Evolutionary conservation across 2,329 filamentous ascomycete species (phyloP), one percentile per base, ranked within the genome.

Genomic region (Verruconis gallopava): DNA sequence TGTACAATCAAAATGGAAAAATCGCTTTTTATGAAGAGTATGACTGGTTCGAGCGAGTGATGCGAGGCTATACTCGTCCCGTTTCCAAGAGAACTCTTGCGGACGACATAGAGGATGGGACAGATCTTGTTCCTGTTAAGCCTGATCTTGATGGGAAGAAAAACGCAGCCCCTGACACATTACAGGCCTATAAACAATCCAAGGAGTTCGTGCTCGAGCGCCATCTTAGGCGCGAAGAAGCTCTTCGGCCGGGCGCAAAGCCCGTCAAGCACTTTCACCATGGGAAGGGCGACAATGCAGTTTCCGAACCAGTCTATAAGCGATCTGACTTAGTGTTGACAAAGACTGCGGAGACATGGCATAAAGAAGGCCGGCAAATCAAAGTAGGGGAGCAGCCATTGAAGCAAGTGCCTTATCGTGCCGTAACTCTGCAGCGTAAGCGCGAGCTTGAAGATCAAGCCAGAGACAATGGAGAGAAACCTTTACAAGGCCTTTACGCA

Each of bases 321-420:
- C 78, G 89, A 22, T 72, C 74, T 41, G 88, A 96, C 49, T 77
- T 96, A 0, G 76, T 88, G 2, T 70, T 73, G 30, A 93, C 93
- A 57, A 88, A 94, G 59, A 93, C 85, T 20, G 81, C 83, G 1
- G 91, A 98, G 57, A 94, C 85, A 1, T 98, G 91, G 91, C 91
- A 96, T 57, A 95, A 95, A 57, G 89, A 95, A 66, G 91, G 91
- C 0, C 75, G 89, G 9, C 80, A 78, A 19, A 77, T 91, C 3
- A 71, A 74, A 19, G 55, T 68, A 0, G 85, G 83, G 3, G 77
- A 81, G 49, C 64, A 76, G 38, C 84, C 91, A 0, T 63, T 95
- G 46, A 98, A 98, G 58, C 72, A 75, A 33, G 91, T 94, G 0
- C 85, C 89, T 0, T 86, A 91, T 56, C 81, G 91, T 33, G 91